Evolutionary conservation across 2,329 filamentous ascomycete species (phyloP).

Genomic region (Blastomyces gilchristii): DNA sequence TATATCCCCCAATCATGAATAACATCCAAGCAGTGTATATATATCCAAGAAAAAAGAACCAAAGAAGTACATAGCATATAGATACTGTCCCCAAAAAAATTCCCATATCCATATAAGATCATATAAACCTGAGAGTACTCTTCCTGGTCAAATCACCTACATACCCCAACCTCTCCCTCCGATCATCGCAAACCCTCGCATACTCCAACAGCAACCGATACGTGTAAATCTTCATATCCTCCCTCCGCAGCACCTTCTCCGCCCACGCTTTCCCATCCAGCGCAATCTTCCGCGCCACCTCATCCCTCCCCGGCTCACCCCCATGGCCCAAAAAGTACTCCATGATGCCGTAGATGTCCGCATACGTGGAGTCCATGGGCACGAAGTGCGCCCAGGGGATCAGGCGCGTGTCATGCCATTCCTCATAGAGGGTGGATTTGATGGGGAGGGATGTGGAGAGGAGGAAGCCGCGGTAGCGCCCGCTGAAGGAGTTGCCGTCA

Average conservation of each 20-base stretch:
- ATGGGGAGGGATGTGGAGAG: constrained; percentile 59
- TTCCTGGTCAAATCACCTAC: constrained; percentile 3
- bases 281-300: constrained; percentile 54
- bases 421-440: constrained; percentile 66
- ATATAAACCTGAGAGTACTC: background rate
- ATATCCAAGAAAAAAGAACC: background rate
- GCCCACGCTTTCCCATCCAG: constrained; percentile 58
- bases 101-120: background rate
- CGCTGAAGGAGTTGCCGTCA: constrained; percentile 63
- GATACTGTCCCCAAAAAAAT: background rate
- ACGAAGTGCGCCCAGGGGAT: constrained; percentile 73
- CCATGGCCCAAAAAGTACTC: constrained; percentile 61
- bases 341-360: constrained; percentile 62
- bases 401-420: constrained; percentile 70
- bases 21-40: no score
- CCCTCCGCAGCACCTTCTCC: constrained; percentile 54
- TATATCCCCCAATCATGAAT: no score
- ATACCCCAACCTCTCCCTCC: constrained; percentile 18
- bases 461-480: constrained; percentile 59
- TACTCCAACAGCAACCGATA: constrained; percentile 56
- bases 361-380: constrained; percentile 64
- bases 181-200: constrained; percentile 38
- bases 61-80: background rate
- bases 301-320: constrained; percentile 36
- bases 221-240: constrained; percentile 66